Evolutionary conservation across 345 rosid species (phyloP).

Genomic region (Eutrema heterophyllum): DNA sequence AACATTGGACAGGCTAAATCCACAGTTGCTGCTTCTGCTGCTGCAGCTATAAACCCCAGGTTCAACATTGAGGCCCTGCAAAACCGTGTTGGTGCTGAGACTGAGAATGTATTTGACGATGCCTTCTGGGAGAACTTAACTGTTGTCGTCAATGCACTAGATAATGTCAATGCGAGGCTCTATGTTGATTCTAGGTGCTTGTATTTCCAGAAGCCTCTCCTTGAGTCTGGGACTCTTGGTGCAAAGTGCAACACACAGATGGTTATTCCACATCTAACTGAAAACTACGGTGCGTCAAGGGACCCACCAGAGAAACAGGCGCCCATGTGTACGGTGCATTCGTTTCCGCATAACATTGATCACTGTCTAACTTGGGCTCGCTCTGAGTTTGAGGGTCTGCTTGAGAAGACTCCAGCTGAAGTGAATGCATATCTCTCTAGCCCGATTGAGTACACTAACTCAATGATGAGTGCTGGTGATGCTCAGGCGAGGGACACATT

Average conservation of each 20-base stretch:
- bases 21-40: constrained; percentile 96
- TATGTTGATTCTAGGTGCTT: constrained; percentile 97
- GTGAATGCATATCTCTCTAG: constrained; percentile 85
- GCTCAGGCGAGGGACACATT: constrained; percentile 95
- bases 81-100: constrained; percentile 93
- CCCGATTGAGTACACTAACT: constrained; percentile 63
- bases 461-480: constrained; percentile 81
- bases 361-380: constrained; percentile 99
- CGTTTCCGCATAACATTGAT: constrained; percentile 98
- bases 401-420: constrained; percentile 97
- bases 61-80: constrained; percentile 86
- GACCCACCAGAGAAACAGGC: constrained; percentile 99
- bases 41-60: constrained; percentile 61
- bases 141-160: constrained; percentile 83
- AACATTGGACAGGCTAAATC: constrained; percentile 99
- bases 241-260: constrained; percentile 97
- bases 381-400: constrained; percentile 96
- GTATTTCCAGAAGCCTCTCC: constrained; percentile 98
- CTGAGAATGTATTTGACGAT: constrained; percentile 90
- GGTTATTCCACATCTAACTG: constrained; percentile 97
- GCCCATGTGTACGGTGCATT: constrained; percentile 99
- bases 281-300: constrained; percentile 97
- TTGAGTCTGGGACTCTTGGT: constrained; percentile 99
- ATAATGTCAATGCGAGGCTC: constrained; percentile 94
- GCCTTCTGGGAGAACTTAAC: constrained; percentile 87